These are phyloP conservation scores for Talaromyces thailandensis DNA, from an alignment of 495 filamentous ascomycete genomes.

Conservation along the genomic window DNA sequence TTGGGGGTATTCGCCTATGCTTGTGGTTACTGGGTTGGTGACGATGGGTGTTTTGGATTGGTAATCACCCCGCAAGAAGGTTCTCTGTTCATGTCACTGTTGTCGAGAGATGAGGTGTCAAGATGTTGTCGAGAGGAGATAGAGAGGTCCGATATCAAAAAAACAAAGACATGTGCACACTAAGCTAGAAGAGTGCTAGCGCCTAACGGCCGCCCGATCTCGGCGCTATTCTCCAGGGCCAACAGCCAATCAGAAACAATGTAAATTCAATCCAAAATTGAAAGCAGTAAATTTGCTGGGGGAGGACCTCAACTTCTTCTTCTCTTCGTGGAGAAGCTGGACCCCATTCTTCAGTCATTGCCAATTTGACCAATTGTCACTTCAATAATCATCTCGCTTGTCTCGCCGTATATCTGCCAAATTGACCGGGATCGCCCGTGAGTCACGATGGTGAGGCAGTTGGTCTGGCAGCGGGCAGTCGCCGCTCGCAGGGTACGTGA, in stretches of 20 bases:
- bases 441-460: conserved; percentile 24
- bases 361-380: not conserved
- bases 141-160: not conserved
- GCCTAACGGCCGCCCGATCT: not conserved
- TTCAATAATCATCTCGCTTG: not conserved
- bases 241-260: not conserved
- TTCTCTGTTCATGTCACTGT: too few relatives aligned
- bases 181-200: not conserved
- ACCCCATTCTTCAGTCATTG: not conserved
- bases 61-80: not conserved
- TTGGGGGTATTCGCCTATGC: conserved; percentile 44
- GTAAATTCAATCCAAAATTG: not conserved
- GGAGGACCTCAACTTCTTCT: not conserved
- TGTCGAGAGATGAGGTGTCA: not conserved
- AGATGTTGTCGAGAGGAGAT: not conserved
- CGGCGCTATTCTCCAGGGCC: not conserved
- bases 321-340: not conserved
- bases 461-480: conserved; percentile 23
- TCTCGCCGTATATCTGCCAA: not conserved
- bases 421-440: not conserved
- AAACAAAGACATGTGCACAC: not conserved
- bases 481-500: conserved; percentile 24
- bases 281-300: not conserved
- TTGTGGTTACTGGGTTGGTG: conserved; percentile 24
- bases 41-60: conserved; percentile 17